Percentiles rank a stretch among this genome's conserved stretches.
phyloP scores from a whole-genome alignment of 306 rosid species.

The Dalbergia cochinchinensis region DNA sequence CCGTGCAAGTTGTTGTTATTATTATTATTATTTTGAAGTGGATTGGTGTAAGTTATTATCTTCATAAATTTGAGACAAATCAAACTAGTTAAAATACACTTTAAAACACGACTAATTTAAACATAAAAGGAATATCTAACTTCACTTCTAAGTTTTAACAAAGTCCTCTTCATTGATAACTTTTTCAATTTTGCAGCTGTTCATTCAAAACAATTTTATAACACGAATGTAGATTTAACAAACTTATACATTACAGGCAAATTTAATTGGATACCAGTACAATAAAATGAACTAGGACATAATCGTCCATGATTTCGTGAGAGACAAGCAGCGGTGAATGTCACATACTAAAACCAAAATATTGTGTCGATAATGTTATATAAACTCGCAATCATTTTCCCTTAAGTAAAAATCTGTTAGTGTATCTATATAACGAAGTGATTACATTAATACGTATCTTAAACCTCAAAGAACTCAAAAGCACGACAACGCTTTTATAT shows the following conservation, averaged over 20 bases:
- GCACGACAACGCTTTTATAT: slow-evolving; percentile 50
- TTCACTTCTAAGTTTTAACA: too few species aligned
- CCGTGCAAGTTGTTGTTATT: too few species aligned
- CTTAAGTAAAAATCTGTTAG: slow-evolving; percentile 36
- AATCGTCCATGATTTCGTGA: not conserved
- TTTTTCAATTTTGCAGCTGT: too few species aligned
- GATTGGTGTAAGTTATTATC: too few species aligned
- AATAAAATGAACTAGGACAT: not conserved
- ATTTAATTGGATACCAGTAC: not conserved
- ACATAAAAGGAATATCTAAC: too few species aligned
- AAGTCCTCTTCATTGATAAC: too few species aligned
- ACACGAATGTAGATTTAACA: not conserved
- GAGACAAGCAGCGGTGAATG: not conserved
- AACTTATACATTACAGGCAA: not conserved
- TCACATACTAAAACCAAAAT: slow-evolving; percentile 6
- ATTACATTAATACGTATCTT: slow-evolving; percentile 36
- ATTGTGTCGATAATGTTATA: slow-evolving; percentile 11
- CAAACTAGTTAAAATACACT: too few species aligned
- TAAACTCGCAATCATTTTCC: slow-evolving; percentile 37
- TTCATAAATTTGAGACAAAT: too few species aligned
- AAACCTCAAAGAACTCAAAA: slow-evolving; percentile 44
- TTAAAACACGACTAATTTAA: too few species aligned
- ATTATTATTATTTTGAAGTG: too few species aligned
- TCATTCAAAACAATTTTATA: too few species aligned
- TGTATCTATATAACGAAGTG: slow-evolving; percentile 34